Evolutionary conservation across 768 basidiomycete genomes (phyloP), one percentile per base, ranked within the genome.

Genomic region (Leucocoprinus sp.): DNA sequence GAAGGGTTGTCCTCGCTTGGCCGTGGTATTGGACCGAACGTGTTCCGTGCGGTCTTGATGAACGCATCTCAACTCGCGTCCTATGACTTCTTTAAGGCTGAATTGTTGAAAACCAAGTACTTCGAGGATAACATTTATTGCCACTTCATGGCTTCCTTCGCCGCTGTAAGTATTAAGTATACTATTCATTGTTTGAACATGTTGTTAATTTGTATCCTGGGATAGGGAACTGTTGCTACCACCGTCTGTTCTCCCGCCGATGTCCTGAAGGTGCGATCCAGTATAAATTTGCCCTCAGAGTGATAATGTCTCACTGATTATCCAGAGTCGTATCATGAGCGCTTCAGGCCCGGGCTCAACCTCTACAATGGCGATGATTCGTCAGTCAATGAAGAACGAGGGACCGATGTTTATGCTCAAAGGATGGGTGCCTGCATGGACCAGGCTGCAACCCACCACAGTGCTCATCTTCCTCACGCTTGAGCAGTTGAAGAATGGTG

Each of bases 31-130:
- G 80, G 74, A 2, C 92, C 92, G 0, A 95, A 95, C 54, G 80
- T 91, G 5, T 82, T 92, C 60, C 76, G 91, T 60, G 84, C 90
- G 1, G 57, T 92, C 11, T 62, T 93, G 51, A 93, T 93, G 90
- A 93, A 93, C 60, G 87, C 88, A 39, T 86, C 83, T 65, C 91
- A 95, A 60, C 78, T 93, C 19, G 91, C 89, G 1, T 90, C 89
- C 80, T 95, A 95, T 57, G 92, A 95, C 61, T 90, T 86, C 61
- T 91, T 92, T 77, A 95, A 95, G 63, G 71, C 81, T 2, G 82
- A 89, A 56, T 67, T 93, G 4, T 62, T 93, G 39, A 80, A 81
- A 61, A 79, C 78, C 2, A 53, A 61, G 5, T 79, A 84, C 57
- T 84, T 93, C 52, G 63, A 82, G 1, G 92, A 95, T 54, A 92